Base-by-base conservation (phyloP, 169 alveolate species). In the Plasmodium cynomolgi region DNA sequence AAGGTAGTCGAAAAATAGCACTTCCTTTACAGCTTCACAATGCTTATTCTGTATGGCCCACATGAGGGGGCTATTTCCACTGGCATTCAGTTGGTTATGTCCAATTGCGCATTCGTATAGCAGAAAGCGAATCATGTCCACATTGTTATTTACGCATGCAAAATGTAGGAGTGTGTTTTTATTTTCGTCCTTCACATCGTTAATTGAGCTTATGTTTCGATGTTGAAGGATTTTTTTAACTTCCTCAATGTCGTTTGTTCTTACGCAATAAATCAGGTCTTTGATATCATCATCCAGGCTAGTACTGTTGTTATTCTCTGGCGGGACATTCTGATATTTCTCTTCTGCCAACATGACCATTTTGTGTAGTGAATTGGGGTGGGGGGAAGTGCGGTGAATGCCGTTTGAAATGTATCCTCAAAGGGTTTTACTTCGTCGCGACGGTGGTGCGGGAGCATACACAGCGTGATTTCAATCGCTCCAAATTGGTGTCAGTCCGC, bases 31-130 rank as follows among this genome's bases (percentile, higher is more conserved):
- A 1, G 97, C 95, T 26, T 93, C 96, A 11, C n/a, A 26, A 54
- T 96, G 79, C 81, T 96, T 96, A 54, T 95, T 96, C 58, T 96
- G 97, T 7, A 96, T 95, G 31, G 97, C 96, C 97, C 97, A 96
- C 75, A 95, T 92, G 23, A 96, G 92, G 20, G 97, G 97, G 33
- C 95, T 94, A 79, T 96, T 96, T 5, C 97, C 97, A 77, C 94
- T 93, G 54, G 54, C 54, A 82, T 96, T 96, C n/a, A 29, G 72
- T 31, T 72, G 85, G 84, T 94, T 86, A 83, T 95, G 95, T 31
- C 94, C 95, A 47, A 95, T 84, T 50, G 82, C 80, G 33, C 97
- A 93, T 72, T 95, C 96, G 82, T 93, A 83, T 8, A 96, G 92
- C 37, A 96, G 92, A 75, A 95, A 96, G n/a, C 39, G 33, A 37